Base-by-base conservation (phyloP, 257 asterid species). In the Solanum tarijense region DNA sequence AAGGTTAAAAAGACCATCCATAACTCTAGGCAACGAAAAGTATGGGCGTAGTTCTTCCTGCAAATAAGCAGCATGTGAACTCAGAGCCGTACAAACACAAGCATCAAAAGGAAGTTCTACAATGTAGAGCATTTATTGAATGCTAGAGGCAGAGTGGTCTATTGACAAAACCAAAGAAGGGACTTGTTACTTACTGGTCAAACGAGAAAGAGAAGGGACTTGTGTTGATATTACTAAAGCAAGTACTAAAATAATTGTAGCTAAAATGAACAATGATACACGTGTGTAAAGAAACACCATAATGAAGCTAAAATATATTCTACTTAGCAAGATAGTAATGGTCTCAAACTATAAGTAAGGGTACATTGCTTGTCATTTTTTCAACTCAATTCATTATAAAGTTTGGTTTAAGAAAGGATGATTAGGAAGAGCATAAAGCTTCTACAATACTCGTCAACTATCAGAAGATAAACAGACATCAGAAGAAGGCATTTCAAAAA, bases 21-120 rank as follows among this genome's bases (percentile, higher is more conserved):
- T 95, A 74, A 97, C 98, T 93, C 93, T 96, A 36, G 99, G 99
- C 91, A 97, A 90, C 82, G 99, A 94, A 90, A 97, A 97, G 95
- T 95, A 97, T 55, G 99, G 99, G 27, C 99, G 96, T 88, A 97
- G 88, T 87, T 94, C 99, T 93, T 97, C 99, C 99, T 97, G 98
- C 87, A 87, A 78, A 88, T 13, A 62, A 66, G 72, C 89, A 88
- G 74, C 52, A 23, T 41, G 81, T 48, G 87, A 85, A 82, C 62
- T 84, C 74, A 89, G 83, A 36, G 52, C 87, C 12, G 84, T 48
- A 86, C 48, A 39, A 38, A 39, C 34, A 72, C 55, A 73, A 46
- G 69, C 16, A 81, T 46, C 68, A 81, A 18, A 48, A 27, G 85
- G 66, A 81, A 81, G 41, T 48, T 46, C 41, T 81, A 48, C 66